phyloP scores from a whole-genome alignment of 768 basidiomycete genomes.

The Candolleomyces efflorescens region DNA sequence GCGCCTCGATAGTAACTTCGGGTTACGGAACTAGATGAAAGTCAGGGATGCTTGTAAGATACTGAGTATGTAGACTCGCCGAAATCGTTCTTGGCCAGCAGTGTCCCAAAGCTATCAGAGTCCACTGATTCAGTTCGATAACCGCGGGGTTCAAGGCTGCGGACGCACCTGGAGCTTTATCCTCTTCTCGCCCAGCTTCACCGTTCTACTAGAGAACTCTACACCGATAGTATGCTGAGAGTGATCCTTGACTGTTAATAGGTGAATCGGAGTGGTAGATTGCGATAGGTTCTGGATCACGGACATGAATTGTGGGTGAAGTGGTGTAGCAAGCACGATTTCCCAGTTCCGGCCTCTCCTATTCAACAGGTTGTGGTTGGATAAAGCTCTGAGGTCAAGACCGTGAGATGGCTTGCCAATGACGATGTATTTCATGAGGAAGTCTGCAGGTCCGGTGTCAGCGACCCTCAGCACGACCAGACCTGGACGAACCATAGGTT shows the following conservation, averaged over 20 bases:
- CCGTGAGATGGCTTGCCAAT: constrained; percentile 54
- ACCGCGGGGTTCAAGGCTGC: constrained; percentile 5
- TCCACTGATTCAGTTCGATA: constrained; percentile 12
- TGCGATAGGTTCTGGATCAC: constrained; percentile 27
- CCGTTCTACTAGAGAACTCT: constrained; percentile 92
- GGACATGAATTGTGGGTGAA: constrained; percentile 94
- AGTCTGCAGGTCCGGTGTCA: constrained; percentile 55
- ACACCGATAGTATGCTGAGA: constrained; percentile 99
- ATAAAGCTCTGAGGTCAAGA: constrained; percentile 4
- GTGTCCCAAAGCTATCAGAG: constrained; percentile 85
- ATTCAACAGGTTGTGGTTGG: constrained; percentile 3
- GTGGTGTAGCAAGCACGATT: constrained; percentile 94
- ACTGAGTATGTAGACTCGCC: constrained; percentile 37
- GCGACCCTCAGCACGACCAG: constrained; percentile 12
- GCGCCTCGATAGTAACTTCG: constrained; percentile 96
- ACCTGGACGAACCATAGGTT: constrained; percentile 70
- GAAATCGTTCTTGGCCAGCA: constrained; percentile 93
- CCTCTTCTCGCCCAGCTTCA: constrained; percentile 89
- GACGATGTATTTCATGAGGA: constrained; percentile 97
- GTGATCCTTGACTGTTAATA: constrained; percentile 81
- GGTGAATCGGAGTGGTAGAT: constrained; percentile 11
- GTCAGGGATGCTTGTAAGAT: constrained; percentile 9
- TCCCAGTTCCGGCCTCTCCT: constrained; percentile 97
- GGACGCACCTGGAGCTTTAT: constrained; percentile 86
- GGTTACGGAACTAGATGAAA: constrained; percentile 68